Evolutionary conservation across 1,284 basidiomycete genomes (phyloP), one percentile per base, ranked within the genome.

Genomic region (Cutaneotrichosporon sp.): DNA sequence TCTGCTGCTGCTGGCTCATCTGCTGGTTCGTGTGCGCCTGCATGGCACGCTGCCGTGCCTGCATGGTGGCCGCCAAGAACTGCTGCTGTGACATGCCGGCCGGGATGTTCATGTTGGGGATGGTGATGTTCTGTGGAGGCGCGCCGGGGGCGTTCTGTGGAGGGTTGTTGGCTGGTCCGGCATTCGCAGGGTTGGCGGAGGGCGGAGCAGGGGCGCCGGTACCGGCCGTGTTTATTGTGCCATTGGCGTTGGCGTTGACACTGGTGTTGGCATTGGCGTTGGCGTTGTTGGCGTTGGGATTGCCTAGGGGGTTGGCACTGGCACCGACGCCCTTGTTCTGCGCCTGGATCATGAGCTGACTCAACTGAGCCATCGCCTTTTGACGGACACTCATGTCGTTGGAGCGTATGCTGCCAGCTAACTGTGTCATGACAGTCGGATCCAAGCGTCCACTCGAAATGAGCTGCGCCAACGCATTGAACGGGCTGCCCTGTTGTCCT

Each of bases 351-450:
- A 66, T 45, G 18, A 66, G 56, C 29, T 52, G 57, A 42, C 55
- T 52, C 24, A 66, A 59, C 59, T 66, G 65, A 45, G 54, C 45
- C 42, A 60, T 53, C 8, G 65, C 65, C 50, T 56, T 61, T 18
- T 56, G 24, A 3, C 59, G 56, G 6, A 58, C 49, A 4, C 43
- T 46, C 4, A 62, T 59, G 24, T 66, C 65, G 22, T 60, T 56
- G 53, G 59, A 56, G 24, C 59, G 53, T 11, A 59, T 50, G 45
- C 58, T 63, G 11, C 58, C 59, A 8, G 60, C 57, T 1, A 66
- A 54, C 56, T 67, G 66, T 2, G 62, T 52, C 60, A 67, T 58
- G 42, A 64, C 51, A 36, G 56, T 62, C 4, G 62, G 62, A 36
- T 67, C 63, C 29, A 67, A 43, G 1, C 62, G 59, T 1, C 65